Percentiles rank a stretch among this genome's conserved stretches.
Evolutionary conservation across 2,329 filamentous ascomycete species (phyloP).

Genomic region (Fusarium siculi): DNA sequence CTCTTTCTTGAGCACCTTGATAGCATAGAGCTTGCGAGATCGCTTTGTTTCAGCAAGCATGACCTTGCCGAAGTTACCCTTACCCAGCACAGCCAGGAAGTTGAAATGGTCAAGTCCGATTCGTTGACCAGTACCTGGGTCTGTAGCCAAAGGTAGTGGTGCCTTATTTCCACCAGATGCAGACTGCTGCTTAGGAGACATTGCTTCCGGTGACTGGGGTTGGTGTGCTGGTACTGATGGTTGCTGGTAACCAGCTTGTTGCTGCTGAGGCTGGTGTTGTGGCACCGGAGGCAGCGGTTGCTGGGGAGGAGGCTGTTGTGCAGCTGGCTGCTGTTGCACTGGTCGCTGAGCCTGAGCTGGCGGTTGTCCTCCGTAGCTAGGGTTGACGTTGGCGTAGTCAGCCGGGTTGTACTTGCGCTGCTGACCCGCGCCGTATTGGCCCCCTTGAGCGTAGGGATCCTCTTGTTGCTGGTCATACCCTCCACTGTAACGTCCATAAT

Average conservation of each 20-base stretch:
- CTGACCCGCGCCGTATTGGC: conserved; percentile 51
- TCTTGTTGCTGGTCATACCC: conserved; percentile 49
- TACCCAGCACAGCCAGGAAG: conserved; percentile 96
- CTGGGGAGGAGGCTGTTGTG: conserved; percentile 53
- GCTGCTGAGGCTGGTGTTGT: conserved; percentile 48
- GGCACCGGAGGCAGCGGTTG: conserved; percentile 50
- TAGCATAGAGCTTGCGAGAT: conserved; percentile 91
- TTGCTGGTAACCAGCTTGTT: conserved; percentile 50
- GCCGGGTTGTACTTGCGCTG: conserved; percentile 81
- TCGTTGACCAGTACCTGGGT: conserved; percentile 79
- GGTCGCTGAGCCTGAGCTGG: conserved; percentile 47
- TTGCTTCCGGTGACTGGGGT: conserved; percentile 53
- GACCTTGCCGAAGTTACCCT: conserved; percentile 99
- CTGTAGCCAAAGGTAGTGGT: conserved; percentile 75
- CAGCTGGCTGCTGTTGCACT: conserved; percentile 46
- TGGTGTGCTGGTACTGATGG: conserved; percentile 50
- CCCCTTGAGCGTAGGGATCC: conserved; percentile 50
- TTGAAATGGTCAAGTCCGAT: conserved; percentile 99
- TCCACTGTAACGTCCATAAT: conserved; percentile 50
- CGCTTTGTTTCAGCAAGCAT: conserved; percentile 99
- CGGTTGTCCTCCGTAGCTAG: conserved; percentile 53
- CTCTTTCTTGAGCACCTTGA: conserved; percentile 99
- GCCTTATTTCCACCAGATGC: conserved; percentile 57
- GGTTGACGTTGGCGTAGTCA: conserved; percentile 74
- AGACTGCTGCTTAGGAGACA: conserved; percentile 46